These are phyloP conservation scores for Parietaria judaica DNA, from an alignment of 306 rosid species.

Conservation along the genomic window DNA sequence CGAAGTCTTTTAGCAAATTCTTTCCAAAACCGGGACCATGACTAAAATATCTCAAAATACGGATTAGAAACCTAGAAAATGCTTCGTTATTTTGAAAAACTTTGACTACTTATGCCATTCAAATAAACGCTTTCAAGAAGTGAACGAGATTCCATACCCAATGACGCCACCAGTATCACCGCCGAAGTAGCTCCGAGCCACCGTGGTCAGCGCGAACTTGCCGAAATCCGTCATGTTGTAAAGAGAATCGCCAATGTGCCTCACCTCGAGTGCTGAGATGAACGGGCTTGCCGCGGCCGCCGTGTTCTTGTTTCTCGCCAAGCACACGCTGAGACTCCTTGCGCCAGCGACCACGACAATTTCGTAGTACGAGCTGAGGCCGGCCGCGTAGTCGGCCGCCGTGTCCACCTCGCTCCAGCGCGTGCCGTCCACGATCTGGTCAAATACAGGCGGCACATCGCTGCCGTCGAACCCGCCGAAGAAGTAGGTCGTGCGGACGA, in stretches of 20 bases:
- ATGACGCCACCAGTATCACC: conserved; percentile 28
- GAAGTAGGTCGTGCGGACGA: conserved; percentile 54
- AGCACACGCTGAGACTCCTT: conserved; percentile 57
- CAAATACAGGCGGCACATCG: conserved; percentile 68
- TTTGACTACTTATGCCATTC: too few relatives aligned
- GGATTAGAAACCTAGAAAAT: too few relatives aligned
- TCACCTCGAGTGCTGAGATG: conserved; percentile 75
- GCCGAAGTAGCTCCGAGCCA: conserved; percentile 56
- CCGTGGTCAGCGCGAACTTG: conserved; percentile 53
- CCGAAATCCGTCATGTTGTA: conserved; percentile 65
- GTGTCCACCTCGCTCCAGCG: conserved; percentile 64
- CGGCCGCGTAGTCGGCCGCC: conserved; percentile 55
- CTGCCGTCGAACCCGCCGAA: conserved; percentile 77
- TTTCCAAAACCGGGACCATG: too few relatives aligned
- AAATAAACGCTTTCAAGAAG: too few relatives aligned
- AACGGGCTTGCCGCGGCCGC: conserved; percentile 57
- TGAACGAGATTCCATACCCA: conserved; percentile 29
- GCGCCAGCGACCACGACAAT: conserved; percentile 35
- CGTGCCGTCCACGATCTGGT: conserved; percentile 81
- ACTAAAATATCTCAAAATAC: too few relatives aligned
- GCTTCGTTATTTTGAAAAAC: too few relatives aligned
- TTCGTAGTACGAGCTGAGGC: conserved; percentile 71
- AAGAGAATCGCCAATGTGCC: conserved; percentile 42
- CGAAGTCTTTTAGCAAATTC: too few relatives aligned
- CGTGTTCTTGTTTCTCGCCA: conserved; percentile 57